Base-by-base conservation (phyloP, 2,329 filamentous ascomycete species). In the Stachybotrys chartarum region DNA sequence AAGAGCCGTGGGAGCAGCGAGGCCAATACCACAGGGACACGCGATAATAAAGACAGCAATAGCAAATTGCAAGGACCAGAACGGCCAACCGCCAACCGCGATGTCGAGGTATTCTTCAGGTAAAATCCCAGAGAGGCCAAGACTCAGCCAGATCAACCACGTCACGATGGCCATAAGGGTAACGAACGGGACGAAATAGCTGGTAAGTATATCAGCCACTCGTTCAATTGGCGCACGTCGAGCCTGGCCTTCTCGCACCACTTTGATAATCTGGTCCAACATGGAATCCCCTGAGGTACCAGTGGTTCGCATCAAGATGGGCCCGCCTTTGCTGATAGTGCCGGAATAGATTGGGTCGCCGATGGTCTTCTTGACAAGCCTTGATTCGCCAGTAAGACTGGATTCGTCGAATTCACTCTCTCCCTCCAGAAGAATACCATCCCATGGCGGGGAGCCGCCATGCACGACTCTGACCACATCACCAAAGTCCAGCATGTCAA, bases 11-110 rank as follows among this genome's bases (percentile, higher is more conserved):
- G 87, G 87, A 1, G 86, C 86, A 32, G 87, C 87, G 10, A 90
- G 79, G 3, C 84, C 87, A 14, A 90, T 77, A 5, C 87, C 87
- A 63, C 87, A 90, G 8, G 87, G 87, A 64, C 87, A 90, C 3
- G 87, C 86, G 39, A 90, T 83, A n/a, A 90, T 85, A 61, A 90
- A 89, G 5, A 90, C 86, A 3, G 87, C 79, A 59, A 90, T 90
- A 3, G 87, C 85, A 62, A 85, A 85, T 53, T 83, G 77, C 53
- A 86, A 65, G 8, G 79, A 79, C 76, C 76, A 79, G 12, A 77
- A 69, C 1, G 70, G 64, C 75, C 76, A 79, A 6, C 74, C 73
- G 5, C 75, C 76, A 31, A 67, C 64, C 6, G 63, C 56, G 30
- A 65, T 64, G 30, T 73, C 71, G 47, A 70, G 67, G 65, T 72